Evolutionary conservation across 2,329 filamentous ascomycete species (phyloP), one percentile per base, ranked within the genome.

Genomic region (Camillea tinctor): DNA sequence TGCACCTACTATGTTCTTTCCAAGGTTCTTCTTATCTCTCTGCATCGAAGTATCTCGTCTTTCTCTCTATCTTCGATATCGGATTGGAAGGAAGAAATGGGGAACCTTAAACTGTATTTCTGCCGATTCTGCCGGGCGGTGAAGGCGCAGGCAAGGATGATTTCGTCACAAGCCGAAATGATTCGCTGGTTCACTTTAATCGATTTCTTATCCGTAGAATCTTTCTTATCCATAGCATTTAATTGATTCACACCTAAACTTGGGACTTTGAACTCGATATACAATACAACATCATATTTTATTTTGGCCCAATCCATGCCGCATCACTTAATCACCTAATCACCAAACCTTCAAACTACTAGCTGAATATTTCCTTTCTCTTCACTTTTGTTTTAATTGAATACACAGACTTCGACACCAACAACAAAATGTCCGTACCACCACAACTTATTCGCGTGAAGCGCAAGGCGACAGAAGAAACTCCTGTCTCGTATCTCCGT

Each of bases 371-470:
- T 26, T 4, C 23, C 9, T 20, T 54, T 17, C 50, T 21, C 7
- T 26, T 15, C 21, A 7, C 20, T 58, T 9, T 30, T 48, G 50
- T 23, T 49, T 50, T 57, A 20, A 36, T 51, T 30, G 24, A 50
- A 6, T 44, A n/a, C 49, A 49, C 44, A 17, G 11, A 44, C 22
- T 30, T 24, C 64, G 52, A n/a, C n/a, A n/a, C n/a, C n/a, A n/a
- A n/a, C n/a, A n/a, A n/a, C 26, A 30, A 30, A 57, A 86, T 86
- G 84, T 84, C 84, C 54, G 75, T 84, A 3, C 84, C 84, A 22
- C 84, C 84, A 23, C 80, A 84, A 62, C 75, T 84, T 54, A 87
- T 87, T 72, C 81, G 82, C 59, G 81, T 87, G 65, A 87, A 87
- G 78, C 83, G 84, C 68, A 87, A 87, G 74, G 81, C 82, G 49